phyloP scores from a whole-genome alignment of 2,329 filamentous ascomycete species.

The Exophiala lecanii-corni region DNA sequence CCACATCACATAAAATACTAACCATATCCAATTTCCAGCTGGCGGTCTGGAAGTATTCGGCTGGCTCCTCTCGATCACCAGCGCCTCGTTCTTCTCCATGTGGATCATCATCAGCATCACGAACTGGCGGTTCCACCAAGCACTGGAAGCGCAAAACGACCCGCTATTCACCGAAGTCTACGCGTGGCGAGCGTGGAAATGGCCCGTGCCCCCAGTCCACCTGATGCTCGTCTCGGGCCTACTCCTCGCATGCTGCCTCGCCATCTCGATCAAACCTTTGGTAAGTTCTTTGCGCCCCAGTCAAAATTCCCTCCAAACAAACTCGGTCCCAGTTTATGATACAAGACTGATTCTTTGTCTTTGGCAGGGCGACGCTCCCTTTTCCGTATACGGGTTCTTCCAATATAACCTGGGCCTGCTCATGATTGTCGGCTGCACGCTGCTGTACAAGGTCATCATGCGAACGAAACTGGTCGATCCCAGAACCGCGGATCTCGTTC shows the following conservation, averaged over 20 bases:
- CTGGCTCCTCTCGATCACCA: conserved; percentile 31
- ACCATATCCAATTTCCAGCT: no score
- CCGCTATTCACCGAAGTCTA: conserved; percentile 28
- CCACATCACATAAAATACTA: no score
- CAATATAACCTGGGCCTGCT: conserved; percentile 29
- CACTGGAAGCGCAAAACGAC: conserved; percentile 28
- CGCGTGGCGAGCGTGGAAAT: conserved; percentile 29
- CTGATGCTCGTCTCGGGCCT: conserved; percentile 25
- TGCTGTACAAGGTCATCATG: conserved; percentile 28
- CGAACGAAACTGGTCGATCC: conserved; percentile 23
- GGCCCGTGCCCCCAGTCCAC: conserved; percentile 31
- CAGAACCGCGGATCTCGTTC: conserved; percentile 24
- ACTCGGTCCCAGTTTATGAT: neutral
- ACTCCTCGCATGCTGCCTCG: conserved; percentile 21
- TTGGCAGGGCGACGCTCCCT: no score
- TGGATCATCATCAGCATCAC: conserved; percentile 35
- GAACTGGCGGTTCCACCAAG: conserved; percentile 31
- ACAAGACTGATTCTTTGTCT: neutral
- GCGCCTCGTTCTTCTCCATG: conserved; percentile 32
- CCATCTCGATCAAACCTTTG: conserved; percentile 15
- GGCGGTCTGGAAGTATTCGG: no score
- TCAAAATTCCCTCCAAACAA: neutral
- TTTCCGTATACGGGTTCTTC: no score
- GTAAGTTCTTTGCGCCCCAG: conserved; percentile 2
- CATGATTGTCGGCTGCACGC: conserved; percentile 24